A percentile compares a stretch with the other conserved stretches of the same genome.
Evolutionary conservation across 148 eudicot species (phyloP).

Genomic region (Fagopyrum homotropicum): DNA sequence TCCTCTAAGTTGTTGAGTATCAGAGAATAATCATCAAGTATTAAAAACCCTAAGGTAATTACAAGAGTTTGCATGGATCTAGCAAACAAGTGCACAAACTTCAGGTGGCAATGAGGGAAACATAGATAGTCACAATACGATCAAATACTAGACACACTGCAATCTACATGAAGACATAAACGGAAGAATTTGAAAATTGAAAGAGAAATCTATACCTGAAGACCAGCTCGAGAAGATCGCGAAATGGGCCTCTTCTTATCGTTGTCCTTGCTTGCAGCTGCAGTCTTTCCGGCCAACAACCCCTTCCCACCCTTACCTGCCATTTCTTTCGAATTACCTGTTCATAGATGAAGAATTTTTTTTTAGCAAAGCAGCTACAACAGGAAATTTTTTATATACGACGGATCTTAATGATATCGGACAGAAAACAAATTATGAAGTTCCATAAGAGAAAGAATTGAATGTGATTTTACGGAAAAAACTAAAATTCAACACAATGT

Average conservation of each 20-base stretch:
- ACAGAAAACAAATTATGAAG: neutral
- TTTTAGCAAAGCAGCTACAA: neutral
- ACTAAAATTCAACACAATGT: neutral
- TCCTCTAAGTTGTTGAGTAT: neutral
- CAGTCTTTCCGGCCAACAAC: slow-evolving; percentile 64
- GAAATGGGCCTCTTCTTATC: slow-evolving; percentile 70
- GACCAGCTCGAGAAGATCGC: slow-evolving; percentile 84
- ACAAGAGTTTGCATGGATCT: neutral
- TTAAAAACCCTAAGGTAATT: neutral
- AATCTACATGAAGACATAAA: neutral
- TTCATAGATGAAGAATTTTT: neutral
- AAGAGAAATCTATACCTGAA: slow-evolving; percentile 43
- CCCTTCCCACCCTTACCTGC: slow-evolving; percentile 88
- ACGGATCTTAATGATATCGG: neutral
- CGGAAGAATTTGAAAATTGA: neutral
- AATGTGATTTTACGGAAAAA: neutral
- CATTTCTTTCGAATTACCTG: slow-evolving; percentile 27
- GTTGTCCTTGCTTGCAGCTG: slow-evolving; percentile 58
- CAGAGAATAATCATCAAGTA: neutral
- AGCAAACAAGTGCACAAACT: neutral
- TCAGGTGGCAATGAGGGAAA: neutral
- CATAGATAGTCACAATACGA: neutral
- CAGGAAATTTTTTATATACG: neutral
- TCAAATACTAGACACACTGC: neutral
- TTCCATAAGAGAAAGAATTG: neutral